Evolutionary conservation across 1,284 basidiomycete genomes (phyloP).

Genomic region (Sanghuangporus weigelae): DNA sequence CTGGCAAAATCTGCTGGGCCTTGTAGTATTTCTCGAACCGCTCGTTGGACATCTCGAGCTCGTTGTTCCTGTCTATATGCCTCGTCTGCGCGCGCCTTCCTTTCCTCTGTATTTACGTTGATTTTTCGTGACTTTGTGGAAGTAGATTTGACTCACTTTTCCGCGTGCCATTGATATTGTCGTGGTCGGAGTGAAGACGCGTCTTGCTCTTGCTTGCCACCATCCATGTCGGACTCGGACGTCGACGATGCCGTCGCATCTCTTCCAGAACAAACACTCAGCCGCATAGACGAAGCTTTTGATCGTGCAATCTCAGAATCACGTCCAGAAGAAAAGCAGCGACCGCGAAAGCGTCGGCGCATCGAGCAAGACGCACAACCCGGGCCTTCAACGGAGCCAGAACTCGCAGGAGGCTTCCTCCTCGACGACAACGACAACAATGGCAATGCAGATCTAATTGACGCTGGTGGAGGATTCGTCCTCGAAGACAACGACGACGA

Average conservation of each 20-base stretch:
- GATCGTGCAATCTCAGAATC: slow-evolving; percentile 11
- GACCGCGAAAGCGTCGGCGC: slow-evolving; percentile 11
- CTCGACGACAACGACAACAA: neutral
- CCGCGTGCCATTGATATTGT: neutral
- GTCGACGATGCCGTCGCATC: slow-evolving; percentile 6
- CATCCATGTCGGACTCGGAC: slow-evolving; percentile 7
- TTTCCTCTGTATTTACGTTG: slow-evolving; percentile 1
- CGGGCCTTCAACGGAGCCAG: neutral
- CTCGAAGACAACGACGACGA: neutral
- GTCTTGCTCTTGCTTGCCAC: neutral
- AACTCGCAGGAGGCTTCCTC: slow-evolving; percentile 8
- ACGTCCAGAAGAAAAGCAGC: neutral
- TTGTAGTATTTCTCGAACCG: slow-evolving; percentile 76
- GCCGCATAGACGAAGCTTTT: slow-evolving; percentile 14
- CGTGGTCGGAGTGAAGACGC: neutral
- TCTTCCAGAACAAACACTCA: slow-evolving; percentile 1
- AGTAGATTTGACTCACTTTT: neutral
- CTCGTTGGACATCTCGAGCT: slow-evolving; percentile 64
- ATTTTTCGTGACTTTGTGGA: neutral
- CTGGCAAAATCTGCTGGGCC: slow-evolving; percentile 62
- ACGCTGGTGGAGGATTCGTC: neutral
- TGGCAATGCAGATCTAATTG: neutral
- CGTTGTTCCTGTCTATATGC: slow-evolving; percentile 33
- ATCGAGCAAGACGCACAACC: neutral
- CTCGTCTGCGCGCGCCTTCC: slow-evolving; percentile 2